Conservation (phyloP, 2,329 filamentous ascomycete genomes). For the Xylaria sp. region DNA sequence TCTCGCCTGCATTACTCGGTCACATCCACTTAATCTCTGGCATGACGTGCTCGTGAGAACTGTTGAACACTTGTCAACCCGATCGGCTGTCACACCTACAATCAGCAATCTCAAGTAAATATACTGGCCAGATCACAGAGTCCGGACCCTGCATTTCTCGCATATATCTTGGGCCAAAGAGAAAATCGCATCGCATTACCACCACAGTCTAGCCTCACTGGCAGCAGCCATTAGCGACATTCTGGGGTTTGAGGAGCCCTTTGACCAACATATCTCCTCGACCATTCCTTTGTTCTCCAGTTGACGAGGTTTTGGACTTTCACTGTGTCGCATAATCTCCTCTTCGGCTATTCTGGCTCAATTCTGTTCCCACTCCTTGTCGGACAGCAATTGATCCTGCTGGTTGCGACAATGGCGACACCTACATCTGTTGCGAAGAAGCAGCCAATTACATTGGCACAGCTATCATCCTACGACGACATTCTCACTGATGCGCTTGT, state of each 20-base stretch:
- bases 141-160: neutral
- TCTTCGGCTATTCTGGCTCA: slow-evolving; percentile 11
- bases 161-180: slow-evolving; percentile 18
- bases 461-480: slow-evolving; percentile 94
- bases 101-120: slow-evolving; percentile 3
- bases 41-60: slow-evolving; percentile 32
- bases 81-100: neutral
- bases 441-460: slow-evolving; percentile 82
- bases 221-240: neutral
- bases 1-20: slow-evolving; percentile 34
- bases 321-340: slow-evolving; percentile 5
- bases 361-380: slow-evolving; percentile 14
- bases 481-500: slow-evolving; percentile 94
- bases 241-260: neutral
- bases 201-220: slow-evolving; percentile 20
- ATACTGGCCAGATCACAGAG: neutral
- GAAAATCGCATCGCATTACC: slow-evolving; percentile 6
- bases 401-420: slow-evolving; percentile 51
- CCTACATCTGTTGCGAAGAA: slow-evolving; percentile 60
- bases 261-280: slow-evolving; percentile 17
- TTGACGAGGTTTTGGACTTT: slow-evolving; percentile 2
- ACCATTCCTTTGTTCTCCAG: slow-evolving; percentile 23
- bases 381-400: slow-evolving; percentile 18
- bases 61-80: slow-evolving; percentile 1
- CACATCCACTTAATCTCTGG: slow-evolving; percentile 33